A percentile compares a stretch with the other conserved stretches of the same genome.
These are phyloP conservation scores for Wickerhamomyces pijperi DNA, from an alignment of 805 yeast genomes.

Conservation along the genomic window DNA sequence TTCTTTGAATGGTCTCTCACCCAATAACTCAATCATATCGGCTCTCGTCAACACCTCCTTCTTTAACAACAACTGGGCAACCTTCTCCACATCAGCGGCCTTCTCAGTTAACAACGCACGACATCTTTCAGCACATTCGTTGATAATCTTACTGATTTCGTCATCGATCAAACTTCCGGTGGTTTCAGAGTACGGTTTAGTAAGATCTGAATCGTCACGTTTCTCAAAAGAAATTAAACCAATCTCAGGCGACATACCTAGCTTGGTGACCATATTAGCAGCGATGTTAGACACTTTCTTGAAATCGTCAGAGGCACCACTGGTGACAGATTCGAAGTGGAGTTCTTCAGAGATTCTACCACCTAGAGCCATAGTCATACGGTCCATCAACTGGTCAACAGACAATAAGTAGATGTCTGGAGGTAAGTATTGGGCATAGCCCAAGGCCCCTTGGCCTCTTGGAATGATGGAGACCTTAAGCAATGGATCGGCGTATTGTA, in stretches of 20 bases:
- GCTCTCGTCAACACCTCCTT: constrained; percentile 91
- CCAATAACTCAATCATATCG: constrained; percentile 82
- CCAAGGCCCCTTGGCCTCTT: constrained; percentile 92
- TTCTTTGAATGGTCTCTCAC: constrained; percentile 87
- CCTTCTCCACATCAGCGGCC: constrained; percentile 63
- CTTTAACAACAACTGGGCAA: constrained; percentile 75
- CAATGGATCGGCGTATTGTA: constrained; percentile 85
- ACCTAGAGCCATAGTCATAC: constrained; percentile 95
- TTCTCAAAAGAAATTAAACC: constrained; percentile 72
- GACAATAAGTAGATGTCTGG: constrained; percentile 78
- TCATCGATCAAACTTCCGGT: constrained; percentile 73
- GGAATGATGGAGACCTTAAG: constrained; percentile 95
- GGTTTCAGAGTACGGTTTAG: constrained; percentile 83
- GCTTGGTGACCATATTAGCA: constrained; percentile 78
- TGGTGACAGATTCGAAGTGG: constrained; percentile 82
- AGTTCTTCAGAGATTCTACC: constrained; percentile 96
- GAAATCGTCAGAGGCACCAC: constrained; percentile 95
- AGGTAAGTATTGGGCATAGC: constrained; percentile 95
- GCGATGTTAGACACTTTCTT: constrained; percentile 94
- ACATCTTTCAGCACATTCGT: constrained; percentile 67
- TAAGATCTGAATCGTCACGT: constrained; percentile 51
- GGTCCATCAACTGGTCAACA: constrained; percentile 68
- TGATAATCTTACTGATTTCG: constrained; percentile 72
- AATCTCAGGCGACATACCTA: constrained; percentile 83
- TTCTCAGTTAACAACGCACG: constrained; percentile 55